Conservation (phyloP, 2,329 filamentous ascomycete genomes). For the Colletotrichum tabaci region DNA sequence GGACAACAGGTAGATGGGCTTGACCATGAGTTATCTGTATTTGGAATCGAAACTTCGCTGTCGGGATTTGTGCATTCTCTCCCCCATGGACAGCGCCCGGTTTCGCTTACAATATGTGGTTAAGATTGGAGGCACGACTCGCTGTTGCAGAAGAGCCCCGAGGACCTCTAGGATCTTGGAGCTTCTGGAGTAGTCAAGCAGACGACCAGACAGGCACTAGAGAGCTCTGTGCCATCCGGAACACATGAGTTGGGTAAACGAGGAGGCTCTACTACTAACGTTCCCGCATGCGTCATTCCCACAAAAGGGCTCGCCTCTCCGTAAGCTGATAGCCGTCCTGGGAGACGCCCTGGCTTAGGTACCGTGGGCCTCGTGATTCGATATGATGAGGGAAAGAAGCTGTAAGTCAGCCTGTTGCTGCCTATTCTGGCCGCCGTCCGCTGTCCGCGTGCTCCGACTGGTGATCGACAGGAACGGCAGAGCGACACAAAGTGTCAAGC, state of each 20-base stretch:
- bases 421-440: neutral
- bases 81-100: neutral
- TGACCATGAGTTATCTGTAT: slow-evolving; percentile 5
- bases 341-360: neutral
- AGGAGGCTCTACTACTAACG: neutral
- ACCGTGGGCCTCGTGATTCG: neutral
- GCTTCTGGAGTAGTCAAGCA: slow-evolving; percentile 8
- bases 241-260: slow-evolving; percentile 9
- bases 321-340: neutral
- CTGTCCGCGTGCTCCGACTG: neutral
- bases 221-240: neutral
- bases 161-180: neutral
- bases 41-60: slow-evolving; percentile 31
- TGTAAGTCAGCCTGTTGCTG: neutral
- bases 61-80: slow-evolving; percentile 17
- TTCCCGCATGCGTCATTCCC: slow-evolving; percentile 17
- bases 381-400: neutral
- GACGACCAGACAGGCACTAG: neutral
- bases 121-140: slow-evolving; percentile 16
- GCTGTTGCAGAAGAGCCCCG: neutral
- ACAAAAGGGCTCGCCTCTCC: neutral
- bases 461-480: slow-evolving; percentile 18
- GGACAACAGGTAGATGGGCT: neutral
- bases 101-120: slow-evolving; percentile 1
- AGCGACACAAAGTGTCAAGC: slow-evolving; percentile 3